Conservation (phyloP, 495 filamentous ascomycete genomes). For the Cladorrhinum samala region DNA sequence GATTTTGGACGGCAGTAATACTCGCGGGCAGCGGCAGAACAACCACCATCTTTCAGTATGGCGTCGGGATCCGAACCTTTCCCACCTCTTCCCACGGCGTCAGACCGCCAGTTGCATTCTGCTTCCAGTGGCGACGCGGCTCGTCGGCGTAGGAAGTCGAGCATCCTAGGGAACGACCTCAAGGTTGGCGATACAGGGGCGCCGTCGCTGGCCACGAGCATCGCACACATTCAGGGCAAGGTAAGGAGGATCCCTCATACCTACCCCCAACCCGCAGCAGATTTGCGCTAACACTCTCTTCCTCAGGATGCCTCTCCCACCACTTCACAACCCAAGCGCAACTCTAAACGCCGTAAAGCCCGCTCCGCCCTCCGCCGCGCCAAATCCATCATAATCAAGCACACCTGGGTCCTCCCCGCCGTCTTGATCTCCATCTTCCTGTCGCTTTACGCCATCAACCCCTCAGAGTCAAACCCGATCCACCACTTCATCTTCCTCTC, state of each 20-base stretch:
- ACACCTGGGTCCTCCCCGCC: constrained; percentile 78
- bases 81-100: constrained; percentile 37
- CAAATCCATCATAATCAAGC: constrained; percentile 59
- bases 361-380: constrained; percentile 60
- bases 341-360: constrained; percentile 51
- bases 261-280: neutral
- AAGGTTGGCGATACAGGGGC: constrained; percentile 45
- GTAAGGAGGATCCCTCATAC: constrained; percentile 10
- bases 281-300: constrained; percentile 2
- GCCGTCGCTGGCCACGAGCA: constrained; percentile 38
- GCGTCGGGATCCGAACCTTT: constrained; percentile 35
- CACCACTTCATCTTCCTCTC: constrained; percentile 89
- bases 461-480: constrained; percentile 73
- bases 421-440: constrained; percentile 60
- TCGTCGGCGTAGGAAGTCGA: constrained; percentile 44
- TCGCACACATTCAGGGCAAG: constrained; percentile 31
- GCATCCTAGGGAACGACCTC: constrained; percentile 37
- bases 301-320: constrained; percentile 13
- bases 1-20: no score
- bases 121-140: constrained; percentile 21
- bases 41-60: no score
- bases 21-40: no score
- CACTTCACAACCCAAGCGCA: constrained; percentile 33
- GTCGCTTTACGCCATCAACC: constrained; percentile 67
- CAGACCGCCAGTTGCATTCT: constrained; percentile 32